Base-by-base conservation (phyloP, 164 flowering plant species). In the Santalum album region DNA sequence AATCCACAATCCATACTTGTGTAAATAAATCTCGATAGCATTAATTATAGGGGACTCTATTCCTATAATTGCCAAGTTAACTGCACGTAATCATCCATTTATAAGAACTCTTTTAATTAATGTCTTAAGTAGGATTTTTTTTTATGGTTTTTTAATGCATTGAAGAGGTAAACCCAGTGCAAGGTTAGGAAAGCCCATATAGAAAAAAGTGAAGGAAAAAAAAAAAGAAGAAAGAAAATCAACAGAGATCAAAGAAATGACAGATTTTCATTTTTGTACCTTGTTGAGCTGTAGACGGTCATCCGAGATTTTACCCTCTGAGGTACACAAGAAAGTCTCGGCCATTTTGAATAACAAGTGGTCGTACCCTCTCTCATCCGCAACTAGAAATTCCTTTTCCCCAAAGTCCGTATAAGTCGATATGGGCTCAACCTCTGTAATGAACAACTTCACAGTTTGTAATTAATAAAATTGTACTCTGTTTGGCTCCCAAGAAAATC, bases 281-380 rank as follows among this genome's bases (percentile, higher is more conserved):
- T 79, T 81, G 67, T 84, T 86, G 60, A 90, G 83, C 64, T 86
- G 70, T 25, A 90, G 81, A 19, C 95, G 84, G 55, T 32, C 57
- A 68, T 90, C 95, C 65, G 65, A 35, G 53, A 86, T 80, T 64
- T 81, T 66, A 34, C 88, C 90, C 22, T 80, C 80, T 0, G 73
- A 69, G 22, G 82, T 72, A 40, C 67, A 65, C 22, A 90, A 86
- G 69, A 90, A 86, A 11, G 64, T 69, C 58, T 81, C 77, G 0
- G 92, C 90, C 88, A 90, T 82, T 66, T 78, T 80, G 66, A 82
- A 65, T 0, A 86, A 74, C 63, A 87, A 62, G 64, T 69, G 54
- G 53, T 80, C 95, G 26, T 81, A 90, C 18, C 97, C 97, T 72
- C 97, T 82, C 48, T 80, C 88, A 63, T 90, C 97, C 1, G 97